These are phyloP conservation scores for Calonectria honghensis DNA, from an alignment of 2,329 filamentous ascomycete genomes.

Conservation along the genomic window DNA sequence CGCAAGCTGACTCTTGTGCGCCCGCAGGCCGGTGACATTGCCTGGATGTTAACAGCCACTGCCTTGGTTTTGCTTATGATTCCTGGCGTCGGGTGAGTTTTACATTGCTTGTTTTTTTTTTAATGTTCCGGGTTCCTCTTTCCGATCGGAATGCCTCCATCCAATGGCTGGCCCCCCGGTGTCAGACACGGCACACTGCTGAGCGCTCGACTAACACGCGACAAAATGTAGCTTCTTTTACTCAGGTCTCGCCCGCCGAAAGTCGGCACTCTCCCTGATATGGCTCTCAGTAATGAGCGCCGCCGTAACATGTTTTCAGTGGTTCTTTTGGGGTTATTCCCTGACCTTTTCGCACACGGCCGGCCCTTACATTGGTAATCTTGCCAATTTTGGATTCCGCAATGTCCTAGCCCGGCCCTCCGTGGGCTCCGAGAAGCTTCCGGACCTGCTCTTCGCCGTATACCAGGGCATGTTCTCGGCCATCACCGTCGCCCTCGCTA, in stretches of 20 bases:
- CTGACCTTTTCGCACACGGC: constrained; percentile 87
- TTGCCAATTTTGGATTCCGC: constrained; percentile 86
- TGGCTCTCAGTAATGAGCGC: constrained; percentile 93
- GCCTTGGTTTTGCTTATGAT: constrained; percentile 94
- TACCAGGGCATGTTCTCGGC: constrained; percentile 93
- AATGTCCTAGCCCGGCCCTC: constrained; percentile 85
- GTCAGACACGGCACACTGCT: background rate
- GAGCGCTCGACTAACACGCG: constrained; percentile 38
- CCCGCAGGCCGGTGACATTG: constrained; percentile 84
- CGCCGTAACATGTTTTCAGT: constrained; percentile 90
- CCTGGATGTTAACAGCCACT: constrained; percentile 88
- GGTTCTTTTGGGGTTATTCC: constrained; percentile 96
- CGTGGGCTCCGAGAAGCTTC: constrained; percentile 82
- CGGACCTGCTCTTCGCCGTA: constrained; percentile 89
- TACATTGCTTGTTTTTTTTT: background rate
- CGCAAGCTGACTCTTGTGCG: constrained; percentile 56
- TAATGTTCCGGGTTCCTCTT: constrained; percentile 16
- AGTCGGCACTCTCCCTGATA: constrained; percentile 91
- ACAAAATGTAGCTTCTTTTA: constrained; percentile 83
- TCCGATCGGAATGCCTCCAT: constrained; percentile 14
- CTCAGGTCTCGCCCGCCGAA: constrained; percentile 90
- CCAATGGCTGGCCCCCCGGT: background rate
- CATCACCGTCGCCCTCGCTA: constrained; percentile 89
- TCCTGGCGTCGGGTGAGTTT: constrained; percentile 84
- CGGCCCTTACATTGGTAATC: constrained; percentile 84